Evolutionary conservation across 1,139 yeast genomes (phyloP).

Genomic region (Scheffersomyces cryptocercus): DNA sequence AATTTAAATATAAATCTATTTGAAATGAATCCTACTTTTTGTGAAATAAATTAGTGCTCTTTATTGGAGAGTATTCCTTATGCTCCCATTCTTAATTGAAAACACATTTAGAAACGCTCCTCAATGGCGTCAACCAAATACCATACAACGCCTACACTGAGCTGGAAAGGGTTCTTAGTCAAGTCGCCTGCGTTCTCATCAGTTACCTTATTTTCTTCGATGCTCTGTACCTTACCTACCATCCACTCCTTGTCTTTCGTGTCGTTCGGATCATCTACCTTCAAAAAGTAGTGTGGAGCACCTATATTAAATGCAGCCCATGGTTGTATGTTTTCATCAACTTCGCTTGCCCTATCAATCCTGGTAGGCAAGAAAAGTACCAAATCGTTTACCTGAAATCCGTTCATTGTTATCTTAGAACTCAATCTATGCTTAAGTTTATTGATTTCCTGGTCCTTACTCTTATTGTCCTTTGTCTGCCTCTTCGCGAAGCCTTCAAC

Average conservation of each 20-base stretch:
- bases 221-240: slow-evolving; percentile 58
- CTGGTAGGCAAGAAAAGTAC: slow-evolving; percentile 83
- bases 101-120: slow-evolving; percentile 12
- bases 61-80: too few species aligned
- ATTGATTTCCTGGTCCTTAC: slow-evolving; percentile 46
- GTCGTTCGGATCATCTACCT: slow-evolving; percentile 24
- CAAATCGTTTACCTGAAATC: slow-evolving; percentile 70
- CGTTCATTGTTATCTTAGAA: slow-evolving; percentile 62
- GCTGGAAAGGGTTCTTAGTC: slow-evolving; percentile 47
- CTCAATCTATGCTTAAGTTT: slow-evolving; percentile 35
- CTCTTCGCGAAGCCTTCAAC: slow-evolving; percentile 91
- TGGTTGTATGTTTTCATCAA: slow-evolving; percentile 44
- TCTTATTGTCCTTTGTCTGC: slow-evolving; percentile 72
- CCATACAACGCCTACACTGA: slow-evolving; percentile 53
- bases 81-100: too few species aligned
- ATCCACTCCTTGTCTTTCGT: slow-evolving; percentile 63
- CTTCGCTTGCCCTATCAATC: slow-evolving; percentile 31
- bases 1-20: too few species aligned
- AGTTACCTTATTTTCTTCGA: slow-evolving; percentile 49
- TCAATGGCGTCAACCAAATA: slow-evolving; percentile 49
- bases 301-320: slow-evolving; percentile 90
- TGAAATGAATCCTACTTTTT: too few species aligned
- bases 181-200: slow-evolving; percentile 31
- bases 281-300: slow-evolving; percentile 73
- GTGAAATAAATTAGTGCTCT: not conserved